phyloP scores from a whole-genome alignment of 257 asterid species.

The Solanum piurae region DNA sequence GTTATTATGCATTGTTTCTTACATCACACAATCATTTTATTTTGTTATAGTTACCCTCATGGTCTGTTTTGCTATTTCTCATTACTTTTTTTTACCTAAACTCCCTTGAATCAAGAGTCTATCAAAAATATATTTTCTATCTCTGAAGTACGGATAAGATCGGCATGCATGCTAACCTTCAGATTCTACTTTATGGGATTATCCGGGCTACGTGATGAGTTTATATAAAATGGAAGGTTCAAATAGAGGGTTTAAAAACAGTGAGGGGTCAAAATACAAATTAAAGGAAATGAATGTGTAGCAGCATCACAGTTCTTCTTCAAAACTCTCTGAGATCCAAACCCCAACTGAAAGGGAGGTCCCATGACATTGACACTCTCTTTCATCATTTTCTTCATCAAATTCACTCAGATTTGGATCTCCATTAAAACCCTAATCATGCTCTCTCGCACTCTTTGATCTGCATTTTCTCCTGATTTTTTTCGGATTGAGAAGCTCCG shows the following conservation, averaged over 20 bases:
- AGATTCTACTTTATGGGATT: too few species aligned
- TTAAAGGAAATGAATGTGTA: background rate
- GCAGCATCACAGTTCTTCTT: background rate
- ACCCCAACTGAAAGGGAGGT: constrained; percentile 1
- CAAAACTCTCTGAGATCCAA: background rate
- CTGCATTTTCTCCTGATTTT: background rate
- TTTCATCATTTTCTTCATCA: background rate
- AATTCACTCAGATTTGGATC: background rate
- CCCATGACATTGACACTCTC: background rate
- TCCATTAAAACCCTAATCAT: background rate
- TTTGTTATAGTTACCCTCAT: background rate
- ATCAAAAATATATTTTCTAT: too few species aligned
- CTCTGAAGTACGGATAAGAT: background rate
- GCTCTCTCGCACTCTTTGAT: background rate
- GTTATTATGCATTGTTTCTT: background rate
- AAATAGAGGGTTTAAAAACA: background rate
- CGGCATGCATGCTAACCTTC: background rate
- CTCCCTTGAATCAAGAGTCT: background rate
- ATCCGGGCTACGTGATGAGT: background rate
- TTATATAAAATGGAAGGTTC: too few species aligned
- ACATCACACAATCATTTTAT: background rate
- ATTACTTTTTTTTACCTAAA: background rate
- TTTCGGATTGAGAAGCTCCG: background rate
- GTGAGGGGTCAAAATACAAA: background rate
- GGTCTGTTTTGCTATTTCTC: background rate